phyloP scores from a whole-genome alignment of 2,329 filamentous ascomycete genomes.

The Neonectria magnoliae region DNA sequence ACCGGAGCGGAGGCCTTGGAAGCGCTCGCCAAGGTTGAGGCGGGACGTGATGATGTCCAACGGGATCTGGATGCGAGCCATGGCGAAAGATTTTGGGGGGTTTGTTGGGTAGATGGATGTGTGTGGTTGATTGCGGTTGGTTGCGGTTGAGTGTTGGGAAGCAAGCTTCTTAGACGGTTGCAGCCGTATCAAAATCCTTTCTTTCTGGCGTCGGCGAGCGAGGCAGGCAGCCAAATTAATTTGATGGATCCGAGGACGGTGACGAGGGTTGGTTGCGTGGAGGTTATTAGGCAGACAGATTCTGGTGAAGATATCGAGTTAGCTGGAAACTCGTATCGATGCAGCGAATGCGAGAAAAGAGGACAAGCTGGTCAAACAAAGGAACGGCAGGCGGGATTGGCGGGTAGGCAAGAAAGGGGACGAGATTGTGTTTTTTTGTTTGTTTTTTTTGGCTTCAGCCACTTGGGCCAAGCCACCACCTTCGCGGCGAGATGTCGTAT shows the following conservation, averaged over 20 bases:
- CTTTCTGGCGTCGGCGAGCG: constrained; percentile 1
- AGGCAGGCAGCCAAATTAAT: constrained; percentile 41
- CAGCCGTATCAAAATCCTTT: not conserved
- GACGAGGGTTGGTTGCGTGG: constrained; percentile 32
- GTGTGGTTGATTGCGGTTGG: not conserved
- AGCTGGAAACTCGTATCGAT: constrained; percentile 11
- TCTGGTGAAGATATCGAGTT: constrained; percentile 20
- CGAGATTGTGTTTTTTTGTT: constrained; percentile 4
- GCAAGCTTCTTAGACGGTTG: constrained; percentile 2
- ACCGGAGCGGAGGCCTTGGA: constrained; percentile 83
- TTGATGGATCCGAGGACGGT: constrained; percentile 15
- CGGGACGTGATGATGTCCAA: constrained; percentile 91
- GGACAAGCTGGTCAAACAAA: constrained; percentile 41
- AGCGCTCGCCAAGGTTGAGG: constrained; percentile 85
- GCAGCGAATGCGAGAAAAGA: constrained; percentile 7
- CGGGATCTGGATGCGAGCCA: constrained; percentile 92
- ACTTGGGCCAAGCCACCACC: constrained; percentile 2
- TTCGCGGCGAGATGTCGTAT: not conserved
- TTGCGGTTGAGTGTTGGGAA: not conserved
- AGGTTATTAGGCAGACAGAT: constrained; percentile 14
- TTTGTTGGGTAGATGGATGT: not conserved
- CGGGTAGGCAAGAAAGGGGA: constrained; percentile 17
- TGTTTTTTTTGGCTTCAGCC: constrained; percentile 10
- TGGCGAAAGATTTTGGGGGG: constrained; percentile 50
- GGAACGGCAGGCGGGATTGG: constrained; percentile 20